Percentiles rank a stretch among this genome's conserved stretches.
phyloP scores from a whole-genome alignment of 768 basidiomycete species.

The Kwoniella sp. region DNA sequence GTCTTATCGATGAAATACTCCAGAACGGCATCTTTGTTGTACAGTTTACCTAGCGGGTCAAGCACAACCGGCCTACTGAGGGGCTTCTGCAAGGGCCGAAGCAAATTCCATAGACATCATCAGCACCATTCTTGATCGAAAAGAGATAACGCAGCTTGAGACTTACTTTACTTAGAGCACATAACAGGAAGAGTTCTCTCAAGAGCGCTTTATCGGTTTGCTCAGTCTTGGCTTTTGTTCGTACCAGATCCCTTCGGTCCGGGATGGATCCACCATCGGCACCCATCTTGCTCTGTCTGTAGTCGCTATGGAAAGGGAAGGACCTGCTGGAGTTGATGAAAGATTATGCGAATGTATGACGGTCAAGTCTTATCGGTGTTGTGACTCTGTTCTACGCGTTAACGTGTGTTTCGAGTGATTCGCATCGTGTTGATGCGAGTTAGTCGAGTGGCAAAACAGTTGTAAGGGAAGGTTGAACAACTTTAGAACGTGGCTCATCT shows the following conservation, averaged over 20 bases:
- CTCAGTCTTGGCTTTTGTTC: conserved; percentile 64
- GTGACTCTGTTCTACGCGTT: too few species aligned
- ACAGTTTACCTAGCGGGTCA: conserved; percentile 87
- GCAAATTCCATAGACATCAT: background rate
- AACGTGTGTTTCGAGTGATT: too few species aligned
- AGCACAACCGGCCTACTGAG: conserved; percentile 87
- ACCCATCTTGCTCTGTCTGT: conserved; percentile 33
- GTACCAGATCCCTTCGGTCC: conserved; percentile 57
- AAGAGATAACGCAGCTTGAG: background rate
- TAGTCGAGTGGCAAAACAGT: too few species aligned
- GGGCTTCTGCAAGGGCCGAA: conserved; percentile 62
- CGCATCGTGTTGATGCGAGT: too few species aligned
- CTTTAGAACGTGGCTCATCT: too few species aligned
- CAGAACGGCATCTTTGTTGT: conserved; percentile 92
- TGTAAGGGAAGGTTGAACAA: too few species aligned
- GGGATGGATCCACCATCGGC: conserved; percentile 56
- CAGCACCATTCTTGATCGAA: background rate
- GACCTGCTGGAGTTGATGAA: too few species aligned
- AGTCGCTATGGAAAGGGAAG: too few species aligned
- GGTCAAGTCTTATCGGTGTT: too few species aligned
- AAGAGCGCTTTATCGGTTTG: conserved; percentile 88
- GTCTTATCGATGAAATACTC: conserved; percentile 82
- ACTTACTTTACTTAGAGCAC: conserved; percentile 88
- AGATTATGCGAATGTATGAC: too few species aligned
- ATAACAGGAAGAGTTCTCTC: conserved; percentile 85